A percentile compares a stretch with the other conserved stretches of the same genome.
Conservation (phyloP, 2,329 filamentous ascomycete species). For the Uncinocarpus reesii region DNA sequence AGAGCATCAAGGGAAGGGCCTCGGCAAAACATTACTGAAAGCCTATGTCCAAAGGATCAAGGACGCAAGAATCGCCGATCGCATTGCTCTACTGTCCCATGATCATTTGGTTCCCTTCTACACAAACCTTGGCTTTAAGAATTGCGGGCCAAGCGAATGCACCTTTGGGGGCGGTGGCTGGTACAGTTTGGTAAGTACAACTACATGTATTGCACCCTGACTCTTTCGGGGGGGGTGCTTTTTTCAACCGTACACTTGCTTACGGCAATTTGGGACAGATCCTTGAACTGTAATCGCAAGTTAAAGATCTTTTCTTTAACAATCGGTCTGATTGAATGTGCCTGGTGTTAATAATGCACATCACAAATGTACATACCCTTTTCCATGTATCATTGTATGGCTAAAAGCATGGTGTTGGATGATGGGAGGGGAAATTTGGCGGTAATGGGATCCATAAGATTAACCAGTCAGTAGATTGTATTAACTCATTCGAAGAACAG, state of each 20-base stretch:
- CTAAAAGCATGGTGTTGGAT: constrained; percentile 2
- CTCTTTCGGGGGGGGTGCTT: too few relatives aligned
- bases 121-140: constrained; percentile 60
- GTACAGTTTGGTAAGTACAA: constrained; percentile 69
- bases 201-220: too few relatives aligned
- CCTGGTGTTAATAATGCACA: not conserved
- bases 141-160: constrained; percentile 57
- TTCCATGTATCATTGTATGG: not conserved
- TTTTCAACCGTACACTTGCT: not conserved
- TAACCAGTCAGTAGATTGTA: not conserved
- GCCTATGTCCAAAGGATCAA: constrained; percentile 69
- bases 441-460: not conserved
- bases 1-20: constrained; percentile 59
- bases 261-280: constrained; percentile 9
- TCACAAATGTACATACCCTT: not conserved
- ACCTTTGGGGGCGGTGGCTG: constrained; percentile 70
- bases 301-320: not conserved
- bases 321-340: not conserved
- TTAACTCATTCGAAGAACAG: too few relatives aligned
- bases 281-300: constrained; percentile 12
- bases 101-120: constrained; percentile 67
- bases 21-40: constrained; percentile 64
- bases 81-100: constrained; percentile 66
- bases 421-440: not conserved
- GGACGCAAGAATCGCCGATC: constrained; percentile 57